Conservation (phyloP, 2,329 filamentous ascomycete genomes). For the Seiridium cupressi region DNA sequence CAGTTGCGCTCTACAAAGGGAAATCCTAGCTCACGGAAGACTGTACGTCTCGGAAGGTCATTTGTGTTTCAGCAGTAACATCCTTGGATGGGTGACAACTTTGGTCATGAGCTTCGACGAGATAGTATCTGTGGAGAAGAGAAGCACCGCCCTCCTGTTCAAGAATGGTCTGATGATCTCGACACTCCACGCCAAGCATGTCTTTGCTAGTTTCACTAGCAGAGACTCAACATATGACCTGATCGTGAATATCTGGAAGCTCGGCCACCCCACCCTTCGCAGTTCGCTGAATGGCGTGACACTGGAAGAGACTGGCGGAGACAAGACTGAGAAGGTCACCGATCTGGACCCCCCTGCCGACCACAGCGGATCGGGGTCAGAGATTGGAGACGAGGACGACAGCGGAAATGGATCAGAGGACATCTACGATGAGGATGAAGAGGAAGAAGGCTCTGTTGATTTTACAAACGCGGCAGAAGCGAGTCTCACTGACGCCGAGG, state of each 20-base stretch:
- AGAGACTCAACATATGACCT: slow-evolving; percentile 95
- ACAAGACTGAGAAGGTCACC: slow-evolving; percentile 86
- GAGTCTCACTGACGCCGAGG: slow-evolving; percentile 47
- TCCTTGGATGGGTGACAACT: slow-evolving; percentile 96
- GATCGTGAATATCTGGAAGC: slow-evolving; percentile 97
- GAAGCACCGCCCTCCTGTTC: slow-evolving; percentile 91
- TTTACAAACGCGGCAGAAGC: slow-evolving; percentile 36
- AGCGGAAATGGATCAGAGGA: slow-evolving; percentile 67
- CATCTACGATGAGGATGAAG: slow-evolving; percentile 76
- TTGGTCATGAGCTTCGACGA: slow-evolving; percentile 98
- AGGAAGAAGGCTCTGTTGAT: slow-evolving; percentile 59
- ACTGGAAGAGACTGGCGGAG: slow-evolving; percentile 77
- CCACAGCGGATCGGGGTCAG: slow-evolving; percentile 56
- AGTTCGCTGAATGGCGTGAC: slow-evolving; percentile 88
- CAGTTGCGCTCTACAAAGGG: slow-evolving; percentile 91
- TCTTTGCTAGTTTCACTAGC: slow-evolving; percentile 93
- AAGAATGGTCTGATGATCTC: slow-evolving; percentile 97
- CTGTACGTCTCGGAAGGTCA: slow-evolving; percentile 97
- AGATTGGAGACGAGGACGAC: slow-evolving; percentile 51
- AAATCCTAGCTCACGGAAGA: slow-evolving; percentile 90
- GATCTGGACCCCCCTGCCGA: slow-evolving; percentile 41
- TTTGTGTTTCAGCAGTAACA: slow-evolving; percentile 98
- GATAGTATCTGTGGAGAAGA: slow-evolving; percentile 94
- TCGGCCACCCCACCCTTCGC: slow-evolving; percentile 87
- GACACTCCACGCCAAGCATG: slow-evolving; percentile 90